A percentile compares a stretch with the other conserved stretches of the same genome.
Evolutionary conservation across 768 basidiomycete genomes (phyloP).

Genomic region (Kwoniella sp.): DNA sequence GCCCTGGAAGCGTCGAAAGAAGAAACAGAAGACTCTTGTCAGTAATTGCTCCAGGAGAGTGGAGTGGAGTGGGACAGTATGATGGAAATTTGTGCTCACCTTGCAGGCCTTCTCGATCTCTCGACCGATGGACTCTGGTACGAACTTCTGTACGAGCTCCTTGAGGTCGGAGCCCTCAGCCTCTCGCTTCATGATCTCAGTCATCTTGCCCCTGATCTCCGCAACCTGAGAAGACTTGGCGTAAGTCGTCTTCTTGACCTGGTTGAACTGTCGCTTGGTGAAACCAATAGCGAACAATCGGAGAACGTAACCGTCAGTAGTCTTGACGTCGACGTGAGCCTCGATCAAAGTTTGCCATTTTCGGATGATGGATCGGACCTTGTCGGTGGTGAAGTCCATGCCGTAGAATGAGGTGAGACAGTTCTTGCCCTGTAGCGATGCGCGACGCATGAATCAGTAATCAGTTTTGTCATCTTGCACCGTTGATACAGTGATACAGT

Average conservation of each 20-base stretch:
- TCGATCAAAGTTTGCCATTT: conserved; percentile 99
- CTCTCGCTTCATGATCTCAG: conserved; percentile 77
- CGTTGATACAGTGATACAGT: not conserved
- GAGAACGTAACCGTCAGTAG: conserved; percentile 98
- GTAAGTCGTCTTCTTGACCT: conserved; percentile 99
- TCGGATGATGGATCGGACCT: conserved; percentile 97
- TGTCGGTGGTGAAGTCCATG: conserved; percentile 99
- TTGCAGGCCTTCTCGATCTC: conserved; percentile 96
- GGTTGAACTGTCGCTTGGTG: conserved; percentile 93
- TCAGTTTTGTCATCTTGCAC: not conserved
- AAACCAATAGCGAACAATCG: conserved; percentile 98
- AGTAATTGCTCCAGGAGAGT: not conserved
- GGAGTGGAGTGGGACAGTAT: not conserved
- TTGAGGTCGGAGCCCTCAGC: conserved; percentile 93
- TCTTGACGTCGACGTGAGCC: conserved; percentile 98
- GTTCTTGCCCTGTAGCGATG: conserved; percentile 84
- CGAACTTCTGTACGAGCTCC: conserved; percentile 88
- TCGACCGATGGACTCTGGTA: conserved; percentile 96
- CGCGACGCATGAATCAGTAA: conserved; percentile 3
- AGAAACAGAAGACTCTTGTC: not conserved
- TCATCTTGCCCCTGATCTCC: conserved; percentile 99
- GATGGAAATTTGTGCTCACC: conserved; percentile 31
- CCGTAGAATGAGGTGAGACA: conserved; percentile 99
- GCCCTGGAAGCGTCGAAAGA: conserved; percentile 60
- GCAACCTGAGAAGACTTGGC: conserved; percentile 92